Evolutionary conservation across 1,284 basidiomycete genomes (phyloP), one percentile per base, ranked within the genome.

Genomic region (Leucoagaricus sp.): DNA sequence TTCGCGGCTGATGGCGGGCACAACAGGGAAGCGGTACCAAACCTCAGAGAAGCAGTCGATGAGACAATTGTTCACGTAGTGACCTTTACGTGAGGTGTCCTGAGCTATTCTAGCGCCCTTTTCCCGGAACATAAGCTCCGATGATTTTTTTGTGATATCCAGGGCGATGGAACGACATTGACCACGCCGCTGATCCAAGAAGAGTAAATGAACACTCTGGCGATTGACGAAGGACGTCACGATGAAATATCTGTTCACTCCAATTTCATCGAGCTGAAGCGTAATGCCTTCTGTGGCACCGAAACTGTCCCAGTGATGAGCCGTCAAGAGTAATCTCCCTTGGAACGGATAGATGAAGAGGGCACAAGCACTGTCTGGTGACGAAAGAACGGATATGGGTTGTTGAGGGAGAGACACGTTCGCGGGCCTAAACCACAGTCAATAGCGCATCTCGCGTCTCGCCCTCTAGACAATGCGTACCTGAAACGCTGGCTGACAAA

Each of bases 11-110:
- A 87, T 75, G 0, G 83, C 82, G 1, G 84, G 72, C 0, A 82
- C 62, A 8, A 86, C 83, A 0, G 85, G 84, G 62, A 83, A 86
- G 2, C 83, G 79, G 2, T 76, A 81, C 84, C 84, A 86, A 42
- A 85, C 78, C n/a, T 86, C 84, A 0, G 74, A 63, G 55, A 84
- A 78, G 51, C 82, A 84, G 55, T 85, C 81, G 6, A 86, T 67
- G 7, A 86, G 67, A 46, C 71, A 77, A 53, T 85, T 85, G 60
- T 83, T 76, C 1, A 61, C 58, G 0, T 77, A 75, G 15, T 50
- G 31, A 1, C 40, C 59, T 19, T 33, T 49, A 6, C 58, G 59
- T 4, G 61, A 60, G 1, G 52, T 58, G 21, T 62, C 63, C 3
- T 63, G 57, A 2, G 26, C 49, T 4, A 58, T 58, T 2, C 23